Conservation (phyloP, 352 stramenopile species). For the Globisporangium nunn region DNA sequence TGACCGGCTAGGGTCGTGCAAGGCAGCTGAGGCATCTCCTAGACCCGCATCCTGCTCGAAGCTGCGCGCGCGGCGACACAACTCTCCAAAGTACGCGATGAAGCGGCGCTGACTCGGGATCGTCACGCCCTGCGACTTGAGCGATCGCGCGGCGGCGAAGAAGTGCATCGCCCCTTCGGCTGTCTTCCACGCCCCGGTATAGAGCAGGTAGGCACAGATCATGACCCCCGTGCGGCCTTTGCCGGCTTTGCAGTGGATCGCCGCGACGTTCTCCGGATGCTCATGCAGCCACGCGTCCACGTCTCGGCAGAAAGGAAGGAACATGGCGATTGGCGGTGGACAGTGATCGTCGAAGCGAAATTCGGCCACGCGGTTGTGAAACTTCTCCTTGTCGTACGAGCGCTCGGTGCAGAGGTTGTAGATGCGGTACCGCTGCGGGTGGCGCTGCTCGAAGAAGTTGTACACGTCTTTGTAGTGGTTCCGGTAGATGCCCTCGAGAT, state of each 20-base stretch:
- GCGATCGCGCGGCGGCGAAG: slow-evolving; percentile 59
- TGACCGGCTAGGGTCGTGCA: slow-evolving; percentile 1
- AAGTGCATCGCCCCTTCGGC: slow-evolving; percentile 55
- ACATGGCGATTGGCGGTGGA: slow-evolving; percentile 63
- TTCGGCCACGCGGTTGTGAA: slow-evolving; percentile 60
- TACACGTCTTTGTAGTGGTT: slow-evolving; percentile 89
- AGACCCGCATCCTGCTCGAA: slow-evolving; percentile 1
- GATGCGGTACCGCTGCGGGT: slow-evolving; percentile 75
- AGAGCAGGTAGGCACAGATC: slow-evolving; percentile 75
- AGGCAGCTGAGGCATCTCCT: slow-evolving; percentile 12
- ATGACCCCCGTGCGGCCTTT: slow-evolving; percentile 89
- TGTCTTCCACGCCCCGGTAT: slow-evolving; percentile 51
- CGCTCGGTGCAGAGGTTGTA: slow-evolving; percentile 91
- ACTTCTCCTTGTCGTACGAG: slow-evolving; percentile 73
- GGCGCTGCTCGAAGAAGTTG: slow-evolving; percentile 84
- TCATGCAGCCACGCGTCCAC: slow-evolving; percentile 45
- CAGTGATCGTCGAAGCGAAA: slow-evolving; percentile 88
- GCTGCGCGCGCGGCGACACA: slow-evolving; percentile 29
- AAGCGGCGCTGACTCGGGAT: slow-evolving; percentile 79
- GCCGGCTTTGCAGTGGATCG: slow-evolving; percentile 89
- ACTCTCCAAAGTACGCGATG: slow-evolving; percentile 59
- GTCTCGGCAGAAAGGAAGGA: slow-evolving; percentile 65
- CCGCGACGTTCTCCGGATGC: slow-evolving; percentile 70
- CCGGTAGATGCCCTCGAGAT: slow-evolving; percentile 83
- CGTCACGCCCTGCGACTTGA: slow-evolving; percentile 77